Percentiles rank a stretch among this genome's conserved stretches.
Evolutionary conservation across 495 filamentous ascomycete genomes (phyloP).

Genomic region (Trypethelium eluteriae): DNA sequence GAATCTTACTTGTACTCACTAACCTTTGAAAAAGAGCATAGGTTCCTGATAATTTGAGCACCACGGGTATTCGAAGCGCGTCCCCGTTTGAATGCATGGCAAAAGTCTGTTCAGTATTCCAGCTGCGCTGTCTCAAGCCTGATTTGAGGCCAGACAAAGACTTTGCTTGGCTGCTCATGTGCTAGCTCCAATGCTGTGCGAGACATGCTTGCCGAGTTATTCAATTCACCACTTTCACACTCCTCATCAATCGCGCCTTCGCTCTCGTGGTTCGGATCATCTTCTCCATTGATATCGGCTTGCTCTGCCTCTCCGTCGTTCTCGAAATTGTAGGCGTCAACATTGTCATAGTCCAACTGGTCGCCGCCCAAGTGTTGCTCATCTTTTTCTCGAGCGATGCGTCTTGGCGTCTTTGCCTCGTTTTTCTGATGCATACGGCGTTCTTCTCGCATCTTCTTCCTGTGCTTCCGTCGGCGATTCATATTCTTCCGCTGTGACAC

Average conservation of each 20-base stretch:
- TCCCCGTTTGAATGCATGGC: too few relatives aligned
- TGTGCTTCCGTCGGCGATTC: background rate
- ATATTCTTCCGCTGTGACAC: background rate
- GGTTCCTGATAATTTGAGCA: too few relatives aligned
- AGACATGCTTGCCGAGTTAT: background rate
- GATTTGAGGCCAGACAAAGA: slow-evolving; percentile 1
- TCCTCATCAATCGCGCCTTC: background rate
- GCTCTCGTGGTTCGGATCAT: background rate
- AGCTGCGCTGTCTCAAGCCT: background rate
- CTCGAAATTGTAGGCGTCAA: background rate
- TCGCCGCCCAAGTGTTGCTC: background rate
- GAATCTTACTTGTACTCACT: background rate
- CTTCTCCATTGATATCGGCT: background rate
- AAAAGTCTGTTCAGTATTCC: background rate
- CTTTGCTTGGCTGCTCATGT: background rate
- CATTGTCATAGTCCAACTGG: background rate
- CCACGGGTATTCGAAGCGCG: too few relatives aligned
- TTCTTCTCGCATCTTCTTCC: background rate
- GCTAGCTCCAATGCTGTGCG: background rate
- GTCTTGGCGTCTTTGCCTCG: slow-evolving; percentile 5
- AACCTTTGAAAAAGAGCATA: background rate
- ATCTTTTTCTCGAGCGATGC: slow-evolving; percentile 4
- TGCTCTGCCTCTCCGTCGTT: background rate
- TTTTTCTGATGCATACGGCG: background rate
- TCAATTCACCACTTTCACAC: background rate